phyloP scores from a whole-genome alignment of 2,329 filamentous ascomycete genomes.

The Malbranchea zuffiana region DNA sequence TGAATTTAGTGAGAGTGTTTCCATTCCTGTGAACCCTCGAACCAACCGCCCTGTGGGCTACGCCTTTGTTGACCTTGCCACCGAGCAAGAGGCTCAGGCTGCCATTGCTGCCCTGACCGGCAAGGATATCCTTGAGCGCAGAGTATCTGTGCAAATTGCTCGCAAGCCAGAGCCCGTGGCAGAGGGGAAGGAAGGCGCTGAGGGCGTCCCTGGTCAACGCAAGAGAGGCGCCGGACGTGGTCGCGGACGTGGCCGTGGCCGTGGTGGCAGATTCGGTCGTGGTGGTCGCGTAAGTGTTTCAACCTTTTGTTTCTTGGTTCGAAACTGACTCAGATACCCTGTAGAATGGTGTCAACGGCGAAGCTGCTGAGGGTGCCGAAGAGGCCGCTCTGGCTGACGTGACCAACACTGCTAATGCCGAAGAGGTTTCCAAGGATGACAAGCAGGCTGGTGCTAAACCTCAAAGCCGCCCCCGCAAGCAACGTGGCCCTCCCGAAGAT shows the following conservation, averaged over 20 bases:
- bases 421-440: conserved; percentile 22
- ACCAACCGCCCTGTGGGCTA: conserved; percentile 97
- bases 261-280: conserved; percentile 54
- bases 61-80: conserved; percentile 96
- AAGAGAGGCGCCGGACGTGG: conserved; percentile 51
- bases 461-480: conserved; percentile 50
- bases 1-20: conserved; percentile 75
- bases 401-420: conserved; percentile 35
- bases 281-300: conserved; percentile 50
- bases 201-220: conserved; percentile 59
- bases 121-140: conserved; percentile 95
- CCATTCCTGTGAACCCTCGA: conserved; percentile 98
- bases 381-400: conserved; percentile 51
- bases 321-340: neutral
- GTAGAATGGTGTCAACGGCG: conserved; percentile 7
- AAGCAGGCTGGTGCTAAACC: conserved; percentile 27
- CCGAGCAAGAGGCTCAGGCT: conserved; percentile 85
- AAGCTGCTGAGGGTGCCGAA: conserved; percentile 21
- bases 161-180: conserved; percentile 86
- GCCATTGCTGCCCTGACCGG: conserved; percentile 92
- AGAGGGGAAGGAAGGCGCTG: conserved; percentile 60
- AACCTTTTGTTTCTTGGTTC: neutral
- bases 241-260: conserved; percentile 48
- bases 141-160: conserved; percentile 97
- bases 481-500: conserved; percentile 94